Base-by-base conservation (phyloP, 2,329 filamentous ascomycete species). In the Aspergillus vadensis region DNA sequence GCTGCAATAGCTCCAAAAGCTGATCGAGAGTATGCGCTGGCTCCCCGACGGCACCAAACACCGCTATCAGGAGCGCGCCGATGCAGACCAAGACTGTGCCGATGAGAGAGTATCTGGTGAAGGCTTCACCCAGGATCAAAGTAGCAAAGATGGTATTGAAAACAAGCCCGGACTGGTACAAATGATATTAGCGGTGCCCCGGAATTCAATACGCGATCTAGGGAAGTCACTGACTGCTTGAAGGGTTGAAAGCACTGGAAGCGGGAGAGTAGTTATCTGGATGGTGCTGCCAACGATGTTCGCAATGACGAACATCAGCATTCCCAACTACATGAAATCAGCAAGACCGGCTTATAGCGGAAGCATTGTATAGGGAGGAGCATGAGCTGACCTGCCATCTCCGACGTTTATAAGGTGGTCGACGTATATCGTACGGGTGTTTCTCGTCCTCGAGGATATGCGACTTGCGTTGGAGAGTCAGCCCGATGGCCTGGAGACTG, bases 121-220 rank as follows among this genome's bases (percentile, higher is more conserved):
- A 99, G 4, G 93, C 91, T 77, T 99, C 94, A 71, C 90, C 89
- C 51, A 99, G 85, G 70, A 98, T 91, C 59, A 98, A 80, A 48
- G 92, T 96, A 63, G 95, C 95, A 83, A 96, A 97, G 76, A 98
- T 92, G 59, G 94, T 97, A 81, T 99, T 99, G 83, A 99, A 99
- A 63, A 99, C 95, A 58, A 99, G 84, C 48, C 95, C 95, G 3
- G 94, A 96, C 74, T 85, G 67, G 60, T 58, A 32, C 30, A 36
- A n/a, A 36, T 23, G 14, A 50, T 44, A 59, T 64, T 63, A 67
- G 60, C 41, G 51, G 60, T 21, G 48, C 44, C 32, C 61, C 9
- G 30, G 15, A 12, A 54, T 10, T 47, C 21, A 57, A 48, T 44
- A 36, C 23, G 3, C 6, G 55, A 47, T 36, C 49, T 41, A 53